Evolutionary conservation across 768 basidiomycete genomes (phyloP).

Genomic region (Lactarius trivialis): DNA sequence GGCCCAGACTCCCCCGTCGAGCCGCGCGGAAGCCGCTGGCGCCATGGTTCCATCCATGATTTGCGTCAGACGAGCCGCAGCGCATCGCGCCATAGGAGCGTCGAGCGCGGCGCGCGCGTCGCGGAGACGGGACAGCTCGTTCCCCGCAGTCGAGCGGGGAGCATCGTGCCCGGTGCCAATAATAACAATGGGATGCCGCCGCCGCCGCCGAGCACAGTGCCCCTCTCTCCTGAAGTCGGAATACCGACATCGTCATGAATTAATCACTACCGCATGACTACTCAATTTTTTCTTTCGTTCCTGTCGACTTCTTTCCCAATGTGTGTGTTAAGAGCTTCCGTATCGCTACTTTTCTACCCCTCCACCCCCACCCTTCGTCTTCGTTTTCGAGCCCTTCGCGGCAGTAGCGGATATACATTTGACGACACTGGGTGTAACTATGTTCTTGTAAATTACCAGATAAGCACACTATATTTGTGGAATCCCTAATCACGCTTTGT

Average conservation of each 20-base stretch:
- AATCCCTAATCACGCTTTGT: neutral
- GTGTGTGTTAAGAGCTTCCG: neutral
- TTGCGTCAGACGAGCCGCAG: conserved; percentile 33
- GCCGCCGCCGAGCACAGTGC: neutral
- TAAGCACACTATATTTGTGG: conserved; percentile 9
- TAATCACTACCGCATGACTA: neutral
- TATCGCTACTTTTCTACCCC: neutral
- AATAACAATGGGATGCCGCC: neutral
- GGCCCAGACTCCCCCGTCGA: conserved; percentile 26
- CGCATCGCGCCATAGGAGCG: conserved; percentile 47
- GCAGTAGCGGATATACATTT: neutral
- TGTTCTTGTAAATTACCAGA: conserved; percentile 15
- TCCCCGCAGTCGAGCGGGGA: conserved; percentile 26
- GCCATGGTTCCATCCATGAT: conserved; percentile 28
- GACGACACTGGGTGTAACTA: conserved; percentile 6
- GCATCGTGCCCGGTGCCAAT: conserved; percentile 8
- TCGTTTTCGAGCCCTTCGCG: neutral
- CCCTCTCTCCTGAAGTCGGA: conserved; percentile 6
- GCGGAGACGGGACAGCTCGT: conserved; percentile 63
- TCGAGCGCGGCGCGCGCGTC: conserved; percentile 59
- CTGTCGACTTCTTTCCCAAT: neutral
- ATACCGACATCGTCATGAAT: conserved; percentile 6
- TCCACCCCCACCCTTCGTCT: neutral
- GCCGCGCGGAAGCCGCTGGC: conserved; percentile 29
- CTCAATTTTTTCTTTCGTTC: neutral